These are phyloP conservation scores for Austroboletus sp. DNA, from an alignment of 1,284 basidiomycete genomes.

Conservation along the genomic window DNA sequence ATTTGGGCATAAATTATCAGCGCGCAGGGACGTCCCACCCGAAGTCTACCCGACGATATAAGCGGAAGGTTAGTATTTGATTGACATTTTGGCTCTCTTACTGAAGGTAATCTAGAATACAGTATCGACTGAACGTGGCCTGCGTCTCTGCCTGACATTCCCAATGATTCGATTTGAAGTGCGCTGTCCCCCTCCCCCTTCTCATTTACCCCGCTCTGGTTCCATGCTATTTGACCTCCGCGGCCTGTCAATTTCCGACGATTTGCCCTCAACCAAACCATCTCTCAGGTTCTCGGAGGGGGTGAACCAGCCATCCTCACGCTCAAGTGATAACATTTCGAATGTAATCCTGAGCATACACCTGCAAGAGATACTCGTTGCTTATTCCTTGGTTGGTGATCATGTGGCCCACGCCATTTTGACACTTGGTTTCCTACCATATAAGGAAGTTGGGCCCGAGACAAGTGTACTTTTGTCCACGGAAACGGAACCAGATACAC, in stretches of 20 bases:
- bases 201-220: slow-evolving; percentile 50
- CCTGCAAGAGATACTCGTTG: slow-evolving; percentile 44
- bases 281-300: slow-evolving; percentile 39
- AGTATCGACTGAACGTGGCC: not conserved
- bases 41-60: slow-evolving; percentile 5
- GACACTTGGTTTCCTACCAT: slow-evolving; percentile 23
- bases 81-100: slow-evolving; percentile 2
- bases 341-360: slow-evolving; percentile 16
- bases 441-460: slow-evolving; percentile 7
- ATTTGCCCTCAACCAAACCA: slow-evolving; percentile 24
- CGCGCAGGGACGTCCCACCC: slow-evolving; percentile 11
- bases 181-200: slow-evolving; percentile 48
- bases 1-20: slow-evolving; percentile 47
- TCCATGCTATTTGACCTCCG: slow-evolving; percentile 60
- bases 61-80: slow-evolving; percentile 21
- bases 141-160: slow-evolving; percentile 30
- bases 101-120: slow-evolving; percentile 14
- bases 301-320: not conserved
- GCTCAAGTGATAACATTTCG: slow-evolving; percentile 3
- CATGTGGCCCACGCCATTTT: slow-evolving; percentile 22
- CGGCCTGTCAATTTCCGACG: slow-evolving; percentile 40
- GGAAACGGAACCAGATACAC: slow-evolving; percentile 13
- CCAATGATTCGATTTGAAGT: slow-evolving; percentile 57
- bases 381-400: slow-evolving; percentile 38
- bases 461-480: slow-evolving; percentile 23